These are phyloP conservation scores for Ogataea saltuana DNA, from an alignment of 805 yeast species.

Conservation along the genomic window DNA sequence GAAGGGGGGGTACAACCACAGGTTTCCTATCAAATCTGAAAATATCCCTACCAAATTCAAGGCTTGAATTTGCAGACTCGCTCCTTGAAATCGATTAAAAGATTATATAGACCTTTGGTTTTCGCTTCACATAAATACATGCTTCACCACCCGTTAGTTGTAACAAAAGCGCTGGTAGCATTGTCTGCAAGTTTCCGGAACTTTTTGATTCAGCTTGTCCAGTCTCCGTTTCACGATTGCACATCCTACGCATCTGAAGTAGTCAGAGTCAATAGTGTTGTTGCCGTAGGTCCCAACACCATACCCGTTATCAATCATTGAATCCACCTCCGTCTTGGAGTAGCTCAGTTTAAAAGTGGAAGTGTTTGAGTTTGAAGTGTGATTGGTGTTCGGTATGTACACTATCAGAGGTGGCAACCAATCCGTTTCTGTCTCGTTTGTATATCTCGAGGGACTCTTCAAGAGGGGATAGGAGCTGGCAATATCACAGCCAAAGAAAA, in stretches of 20 bases:
- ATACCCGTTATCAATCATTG: constrained; percentile 54
- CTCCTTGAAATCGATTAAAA: neutral
- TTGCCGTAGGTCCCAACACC: constrained; percentile 49
- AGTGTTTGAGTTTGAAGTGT: constrained; percentile 48
- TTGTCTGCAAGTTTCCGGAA: constrained; percentile 36
- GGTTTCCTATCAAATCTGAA: constrained; percentile 22
- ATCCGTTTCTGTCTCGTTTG: constrained; percentile 7
- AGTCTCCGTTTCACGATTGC: constrained; percentile 53
- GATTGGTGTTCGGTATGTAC: constrained; percentile 48
- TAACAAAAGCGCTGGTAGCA: constrained; percentile 45
- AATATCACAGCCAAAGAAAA: constrained; percentile 46
- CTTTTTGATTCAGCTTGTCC: constrained; percentile 36
- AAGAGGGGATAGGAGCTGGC: constrained; percentile 31
- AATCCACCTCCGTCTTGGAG: constrained; percentile 41
- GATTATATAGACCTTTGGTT: neutral
- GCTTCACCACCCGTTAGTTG: constrained; percentile 25
- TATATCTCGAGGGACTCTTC: constrained; percentile 10
- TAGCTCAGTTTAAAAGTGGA: constrained; percentile 62
- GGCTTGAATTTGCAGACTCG: constrained; percentile 2
- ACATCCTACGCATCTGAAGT: constrained; percentile 55
- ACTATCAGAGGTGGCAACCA: constrained; percentile 55
- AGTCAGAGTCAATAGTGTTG: constrained; percentile 38
- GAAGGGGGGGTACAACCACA: constrained; percentile 18
- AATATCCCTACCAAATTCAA: constrained; percentile 26
- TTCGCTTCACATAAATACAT: neutral